Base-by-base conservation (phyloP, 305 asterid species). In the Fraxinus platypoda region DNA sequence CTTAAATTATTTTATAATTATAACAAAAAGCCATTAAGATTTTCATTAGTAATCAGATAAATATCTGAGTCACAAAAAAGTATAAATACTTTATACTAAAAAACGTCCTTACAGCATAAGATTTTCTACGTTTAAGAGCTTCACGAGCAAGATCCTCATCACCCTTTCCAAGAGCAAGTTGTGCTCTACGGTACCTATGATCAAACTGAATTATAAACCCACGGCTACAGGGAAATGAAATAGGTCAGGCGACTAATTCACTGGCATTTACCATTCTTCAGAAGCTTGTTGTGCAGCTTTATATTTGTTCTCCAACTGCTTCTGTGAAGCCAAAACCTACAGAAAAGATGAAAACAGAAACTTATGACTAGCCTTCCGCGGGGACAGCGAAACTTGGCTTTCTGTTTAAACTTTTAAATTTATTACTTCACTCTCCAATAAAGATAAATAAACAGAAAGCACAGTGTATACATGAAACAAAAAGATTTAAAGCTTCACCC, bases 121-220 rank as follows among this genome's bases (percentile, higher is more conserved):
- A 85, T 89, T 96, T 96, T 83, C 98, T 90, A 78, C 99, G 94
- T 87, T 93, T 93, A 21, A 96, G 97, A 78, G 99, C 99, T 88
- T 96, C 98, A 91, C 98, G 99, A 78, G 99, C 98, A 91, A 96
- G 99, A 82, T 96, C 98, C 77, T 96, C 99, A 25, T 91, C 97
- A 76, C 99, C 98, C 91, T 96, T 96, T 78, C 88, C 94, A 77
- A 96, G 93, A 83, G 98, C 99, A 79, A 96, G 97, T 77, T 94
- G 97, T 12, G 99, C 99, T 91, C 97, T 92, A 28, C 90, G 92
- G 74, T 94, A 94, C 99, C 99, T 93, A 87, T 80, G 83, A 85
- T 83, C 82, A 78, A 83, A 86, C 77, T 34, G 77, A 77, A 78
- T 13, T 75, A 81, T 83, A 66, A 87, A 81, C 38, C 78, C 79